Conservation (phyloP, 2,329 filamentous ascomycete genomes). For the Lasiodiplodia sp. region DNA sequence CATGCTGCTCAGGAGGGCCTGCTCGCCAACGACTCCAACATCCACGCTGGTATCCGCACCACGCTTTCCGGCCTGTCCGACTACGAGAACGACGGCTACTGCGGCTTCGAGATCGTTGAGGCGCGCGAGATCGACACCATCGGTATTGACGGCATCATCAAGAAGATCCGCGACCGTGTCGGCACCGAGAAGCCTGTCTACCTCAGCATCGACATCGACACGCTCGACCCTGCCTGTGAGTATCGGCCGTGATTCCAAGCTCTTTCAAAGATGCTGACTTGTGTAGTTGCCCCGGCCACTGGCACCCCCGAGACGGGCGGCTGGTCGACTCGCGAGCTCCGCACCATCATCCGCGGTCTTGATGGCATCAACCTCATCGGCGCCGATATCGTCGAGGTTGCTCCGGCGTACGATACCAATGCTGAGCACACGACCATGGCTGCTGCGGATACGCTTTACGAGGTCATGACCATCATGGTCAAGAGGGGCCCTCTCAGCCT, state of each 20-base stretch:
- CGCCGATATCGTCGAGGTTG: slow-evolving; percentile 77
- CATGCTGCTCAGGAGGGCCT: slow-evolving; percentile 81
- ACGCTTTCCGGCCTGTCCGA: slow-evolving; percentile 80
- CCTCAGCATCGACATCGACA: slow-evolving; percentile 86
- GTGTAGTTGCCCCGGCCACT: slow-evolving; percentile 71
- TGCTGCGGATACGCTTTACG: slow-evolving; percentile 74
- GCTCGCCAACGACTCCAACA: slow-evolving; percentile 81
- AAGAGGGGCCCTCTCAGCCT: slow-evolving; percentile 74
- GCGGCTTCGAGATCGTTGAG: slow-evolving; percentile 83
- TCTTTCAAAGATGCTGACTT: neutral
- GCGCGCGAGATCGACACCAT: slow-evolving; percentile 74
- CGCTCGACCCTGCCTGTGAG: slow-evolving; percentile 80
- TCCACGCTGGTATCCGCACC: slow-evolving; percentile 86
- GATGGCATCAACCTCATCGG: slow-evolving; percentile 74
- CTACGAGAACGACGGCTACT: slow-evolving; percentile 86
- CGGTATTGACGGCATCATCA: slow-evolving; percentile 76
- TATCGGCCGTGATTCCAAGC: slow-evolving; percentile 27
- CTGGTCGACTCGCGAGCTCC: slow-evolving; percentile 75
- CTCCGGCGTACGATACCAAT: slow-evolving; percentile 75
- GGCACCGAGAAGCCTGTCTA: slow-evolving; percentile 79
- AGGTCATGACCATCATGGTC: slow-evolving; percentile 83
- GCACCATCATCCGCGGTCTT: slow-evolving; percentile 73
- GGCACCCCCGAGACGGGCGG: slow-evolving; percentile 79
- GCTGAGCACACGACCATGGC: slow-evolving; percentile 78
- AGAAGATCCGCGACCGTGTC: slow-evolving; percentile 77